phyloP scores from a whole-genome alignment of 257 asterid species.

The Jasminum sambac region DNA sequence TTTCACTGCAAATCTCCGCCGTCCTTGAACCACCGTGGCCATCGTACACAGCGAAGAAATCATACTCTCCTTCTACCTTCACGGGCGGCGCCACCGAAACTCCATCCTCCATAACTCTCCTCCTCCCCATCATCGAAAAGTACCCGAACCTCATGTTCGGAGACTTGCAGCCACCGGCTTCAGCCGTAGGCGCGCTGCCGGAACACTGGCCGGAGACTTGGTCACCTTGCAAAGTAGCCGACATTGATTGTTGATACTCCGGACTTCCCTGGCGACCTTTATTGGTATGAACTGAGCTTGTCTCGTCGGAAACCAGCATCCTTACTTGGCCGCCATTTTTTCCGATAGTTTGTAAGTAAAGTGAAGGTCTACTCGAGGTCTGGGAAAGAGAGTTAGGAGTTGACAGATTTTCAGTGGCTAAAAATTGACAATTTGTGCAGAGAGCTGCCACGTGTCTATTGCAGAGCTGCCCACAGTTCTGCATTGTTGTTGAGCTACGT shows the following conservation, averaged over 20 bases:
- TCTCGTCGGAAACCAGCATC: not conserved
- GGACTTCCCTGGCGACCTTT: constrained; percentile 19
- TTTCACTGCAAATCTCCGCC: constrained; percentile 44
- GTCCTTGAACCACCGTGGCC: constrained; percentile 53
- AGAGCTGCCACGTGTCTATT: constrained; percentile 16
- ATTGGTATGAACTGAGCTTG: not conserved
- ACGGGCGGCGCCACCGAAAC: constrained; percentile 34
- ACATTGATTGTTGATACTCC: not conserved
- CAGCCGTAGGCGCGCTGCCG: not conserved
- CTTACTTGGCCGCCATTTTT: not conserved
- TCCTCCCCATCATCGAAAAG: constrained; percentile 55
- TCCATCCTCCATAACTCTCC: constrained; percentile 63
- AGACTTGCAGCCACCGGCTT: not conserved
- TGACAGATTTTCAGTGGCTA: not conserved
- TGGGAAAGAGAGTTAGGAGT: not conserved
- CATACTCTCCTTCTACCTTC: constrained; percentile 34
- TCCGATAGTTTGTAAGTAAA: not conserved
- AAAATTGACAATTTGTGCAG: not conserved
- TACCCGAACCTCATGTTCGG: constrained; percentile 30
- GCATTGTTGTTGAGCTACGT: too few species aligned
- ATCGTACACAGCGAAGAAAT: constrained; percentile 52
- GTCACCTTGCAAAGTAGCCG: not conserved
- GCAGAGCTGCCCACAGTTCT: too few species aligned
- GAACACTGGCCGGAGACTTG: not conserved
- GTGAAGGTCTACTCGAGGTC: not conserved